These are phyloP conservation scores for Eutrema japonicum DNA, from an alignment of 345 rosid species.

Conservation along the genomic window DNA sequence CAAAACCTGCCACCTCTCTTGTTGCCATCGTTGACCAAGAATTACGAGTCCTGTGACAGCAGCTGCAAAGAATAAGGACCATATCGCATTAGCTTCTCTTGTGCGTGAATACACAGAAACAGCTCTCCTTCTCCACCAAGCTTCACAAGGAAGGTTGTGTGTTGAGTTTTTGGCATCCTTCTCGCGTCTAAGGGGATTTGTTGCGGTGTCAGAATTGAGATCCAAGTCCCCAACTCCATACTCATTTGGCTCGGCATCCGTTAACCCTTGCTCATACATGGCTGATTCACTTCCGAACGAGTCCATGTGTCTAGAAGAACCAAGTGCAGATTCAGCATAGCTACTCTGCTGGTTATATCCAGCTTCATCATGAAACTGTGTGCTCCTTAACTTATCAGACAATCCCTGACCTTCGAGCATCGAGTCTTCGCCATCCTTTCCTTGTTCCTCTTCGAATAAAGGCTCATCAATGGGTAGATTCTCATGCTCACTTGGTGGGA, in stretches of 20 bases:
- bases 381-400: constrained; percentile 55
- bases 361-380: constrained; percentile 47
- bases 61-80: constrained; percentile 95
- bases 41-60: constrained; percentile 92
- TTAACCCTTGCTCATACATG: constrained; percentile 43
- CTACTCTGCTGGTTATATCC: constrained; percentile 38
- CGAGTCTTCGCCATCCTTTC: constrained; percentile 58
- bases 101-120: constrained; percentile 71
- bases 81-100: constrained; percentile 81
- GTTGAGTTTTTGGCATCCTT: constrained; percentile 24
- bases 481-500: constrained; percentile 75
- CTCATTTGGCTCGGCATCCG: constrained; percentile 50
- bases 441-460: constrained; percentile 45
- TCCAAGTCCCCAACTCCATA: constrained; percentile 43
- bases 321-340: constrained; percentile 51
- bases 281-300: constrained; percentile 57
- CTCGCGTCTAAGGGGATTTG: constrained; percentile 45
- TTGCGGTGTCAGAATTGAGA: constrained; percentile 46
- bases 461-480: constrained; percentile 56
- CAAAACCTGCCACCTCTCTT: constrained; percentile 88
- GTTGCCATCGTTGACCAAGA: constrained; percentile 97
- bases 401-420: constrained; percentile 52
- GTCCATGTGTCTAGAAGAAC: constrained; percentile 30
- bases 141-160: constrained; percentile 65
- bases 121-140: constrained; percentile 98